Base-by-base conservation (phyloP, 140 eudicot genomes). In the Eryngium alpinum region DNA sequence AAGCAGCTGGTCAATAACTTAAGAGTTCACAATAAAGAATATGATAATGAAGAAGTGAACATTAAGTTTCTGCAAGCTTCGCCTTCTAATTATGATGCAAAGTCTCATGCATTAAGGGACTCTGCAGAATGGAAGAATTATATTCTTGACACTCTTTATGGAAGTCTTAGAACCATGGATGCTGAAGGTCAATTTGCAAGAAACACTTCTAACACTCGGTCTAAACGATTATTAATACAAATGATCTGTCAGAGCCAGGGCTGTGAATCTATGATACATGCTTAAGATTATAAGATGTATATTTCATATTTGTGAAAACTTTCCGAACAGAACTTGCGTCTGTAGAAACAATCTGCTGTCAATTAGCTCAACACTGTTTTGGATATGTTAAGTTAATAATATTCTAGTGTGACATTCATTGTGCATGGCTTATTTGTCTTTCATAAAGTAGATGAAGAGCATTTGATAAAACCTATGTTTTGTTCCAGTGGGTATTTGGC, bases 401-500 rank as follows among this genome's bases (percentile, higher is more conserved):
- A 63, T 75, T 5, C 28, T 50, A 75, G 49, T 59, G 29, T 79
- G 34, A 56, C 16, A 10, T 27, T 78, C 24, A 12, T 38, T 38
- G 67, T 13, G 77, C 57, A 32, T 49, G 12, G 21, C 73, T 25
- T 82, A 62, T 80, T 14, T 21, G 56, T 77, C 73, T 57, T 46
- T 85, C 80, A 62, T 57, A 66, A 67, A 51, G 13, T 31, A 28
- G 53, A 63, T 34, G 77, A n/a, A n/a, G n/a, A 50, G 52, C 50
- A 78, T 56, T 52, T 69, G 2, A 70, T 33, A 7, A 67, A n/a
- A 67, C 22, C 52, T 59, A 50, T 53, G 77, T 56, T 76, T 83
- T 80, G 38, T 79, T 77, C 53, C 51, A 94, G 98, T 34, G 98
- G 98, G 79, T 94, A 94, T 87, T 87, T 94, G 88, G 99, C 99